Base-by-base conservation (phyloP, 768 basidiomycete genomes). In the Leucosporidium yakuticum region DNA sequence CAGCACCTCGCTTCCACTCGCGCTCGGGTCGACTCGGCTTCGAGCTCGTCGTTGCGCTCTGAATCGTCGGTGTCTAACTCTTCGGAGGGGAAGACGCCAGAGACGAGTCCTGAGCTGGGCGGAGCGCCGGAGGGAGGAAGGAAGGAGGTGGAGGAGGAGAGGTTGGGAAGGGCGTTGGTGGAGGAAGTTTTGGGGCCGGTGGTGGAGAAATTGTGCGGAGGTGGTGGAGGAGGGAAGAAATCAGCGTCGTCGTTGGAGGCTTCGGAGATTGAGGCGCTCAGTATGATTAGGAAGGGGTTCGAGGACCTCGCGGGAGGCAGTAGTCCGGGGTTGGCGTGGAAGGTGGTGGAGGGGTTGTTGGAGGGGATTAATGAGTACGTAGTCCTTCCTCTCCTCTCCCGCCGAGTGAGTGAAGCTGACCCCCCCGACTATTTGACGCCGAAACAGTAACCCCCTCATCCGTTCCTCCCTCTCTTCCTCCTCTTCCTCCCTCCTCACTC, bases 361-460 rank as follows among this genome's bases (percentile, higher is more conserved):
- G 84, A 88, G 47, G 92, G 90, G 20, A 88, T 98, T 77, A 90
- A 95, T 77, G 89, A 91, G 93, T 93, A 78, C 70, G 89, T 84
- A 21, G 17, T 19, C 29, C 9, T 29, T n/a, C 3, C 21, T 19
- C 29, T 5, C 17, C 57, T 57, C 53, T 50, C 51, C 49, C 68
- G 17, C n/a, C 50, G 29, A 64, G 29, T 44, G 27, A 29, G 12
- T 25, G 27, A 17, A 27, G 51, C 44, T 60, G 60, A 48, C 23
- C 39, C 14, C 23, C 39, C 14, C 39, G 60, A 6, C 47, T 11
- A 27, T 29, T 4, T 19, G 27, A 63, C 51, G 19, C 32, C 44
- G 6, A 34, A n/a, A n/a, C 74, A 95, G 92, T 68, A 92, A 90
- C 77, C 64, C 84, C 36, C 81, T 85, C n/a, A 85, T 95, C 47